Evolutionary conservation across 2,329 filamentous ascomycete species (phyloP), one percentile per base, ranked within the genome.

Genomic region (Epichloe coenophiala): DNA sequence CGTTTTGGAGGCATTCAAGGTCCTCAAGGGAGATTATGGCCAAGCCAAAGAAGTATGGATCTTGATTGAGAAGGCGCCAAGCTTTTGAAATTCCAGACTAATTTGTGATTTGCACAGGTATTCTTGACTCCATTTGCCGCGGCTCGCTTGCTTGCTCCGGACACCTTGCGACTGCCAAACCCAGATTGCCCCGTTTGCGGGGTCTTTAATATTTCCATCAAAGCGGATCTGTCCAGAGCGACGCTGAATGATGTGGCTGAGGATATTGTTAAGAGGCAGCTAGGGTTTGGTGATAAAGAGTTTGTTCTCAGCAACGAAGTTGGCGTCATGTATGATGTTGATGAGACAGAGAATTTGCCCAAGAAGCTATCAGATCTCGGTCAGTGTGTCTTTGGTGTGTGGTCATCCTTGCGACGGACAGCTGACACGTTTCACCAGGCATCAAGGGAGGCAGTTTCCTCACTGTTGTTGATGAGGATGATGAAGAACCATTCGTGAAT

Each of bases 1-100:
- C 62, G 89, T 97, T 6, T 71, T 98, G 27, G 85, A 97, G 65
- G 84, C 90, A 0, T 93, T 94, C 73, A 97, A 96, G 66, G 84
- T 97, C 23, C 71, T 98, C 52, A 83, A 76, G 61, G 78, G 78
- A 81, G 80, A 90, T 46, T 84, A 83, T 53, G 69, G 74, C 36
- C 78, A 81, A 58, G 82, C 84, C 0, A 90, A 84, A 64, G 91
- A 93, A 76, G 83, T 83, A 65, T 55, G 66, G 3, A 8, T 23
- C 17, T 35, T 36, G 47, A 8, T 17, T 17, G 8, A 37, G 11
- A 17, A 17, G 39, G 15, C 7, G 13, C 44, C 21, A 41, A 40
- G 5, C 36, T 7, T 23, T 15, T 45, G 12, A 46, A 56, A 40
- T 9, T 15, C 21, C 19, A 37, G 17, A 36, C 55, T 45, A 55